phyloP scores from a whole-genome alignment of 768 basidiomycete genomes.

The Leccinum subgranulosum region DNA sequence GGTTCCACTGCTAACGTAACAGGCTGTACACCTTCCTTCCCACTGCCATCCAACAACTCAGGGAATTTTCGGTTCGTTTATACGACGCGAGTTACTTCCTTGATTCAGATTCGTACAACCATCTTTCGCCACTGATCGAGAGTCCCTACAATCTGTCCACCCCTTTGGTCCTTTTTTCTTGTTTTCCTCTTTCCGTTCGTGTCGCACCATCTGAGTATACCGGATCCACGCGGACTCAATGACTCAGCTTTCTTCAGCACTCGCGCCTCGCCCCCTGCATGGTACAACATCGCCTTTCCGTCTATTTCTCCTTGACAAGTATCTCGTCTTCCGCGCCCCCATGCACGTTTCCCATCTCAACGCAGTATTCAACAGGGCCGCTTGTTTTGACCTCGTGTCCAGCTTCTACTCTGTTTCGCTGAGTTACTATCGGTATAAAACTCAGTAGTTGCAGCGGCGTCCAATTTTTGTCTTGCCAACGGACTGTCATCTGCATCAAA shows the following conservation, averaged over 20 bases:
- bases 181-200: conserved; percentile 9
- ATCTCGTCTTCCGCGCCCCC: conserved; percentile 12
- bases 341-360: conserved; percentile 24
- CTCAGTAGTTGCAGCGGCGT: conserved; percentile 37
- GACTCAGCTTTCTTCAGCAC: conserved; percentile 21
- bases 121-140: conserved; percentile 14
- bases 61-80: conserved; percentile 16
- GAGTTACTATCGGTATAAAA: conserved; percentile 40
- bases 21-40: conserved; percentile 17
- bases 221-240: conserved; percentile 26
- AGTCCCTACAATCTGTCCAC: conserved; percentile 8
- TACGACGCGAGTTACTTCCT: conserved; percentile 14
- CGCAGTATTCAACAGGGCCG: conserved; percentile 28
- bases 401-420: conserved; percentile 39
- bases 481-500: conserved; percentile 31
- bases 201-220: conserved; percentile 21
- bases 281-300: conserved; percentile 6
- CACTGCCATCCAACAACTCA: conserved; percentile 15
- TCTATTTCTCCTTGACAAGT: conserved; percentile 14
- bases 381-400: conserved; percentile 34
- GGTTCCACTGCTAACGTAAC: conserved; percentile 33
- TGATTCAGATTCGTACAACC: conserved; percentile 15
- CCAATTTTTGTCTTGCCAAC: conserved; percentile 38
- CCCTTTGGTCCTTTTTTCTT: conserved; percentile 10
- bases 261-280: conserved; percentile 3